Base-by-base conservation (phyloP, 352 stramenopile genomes). In the Hyaloperonospora arabidopsidis region DNA sequence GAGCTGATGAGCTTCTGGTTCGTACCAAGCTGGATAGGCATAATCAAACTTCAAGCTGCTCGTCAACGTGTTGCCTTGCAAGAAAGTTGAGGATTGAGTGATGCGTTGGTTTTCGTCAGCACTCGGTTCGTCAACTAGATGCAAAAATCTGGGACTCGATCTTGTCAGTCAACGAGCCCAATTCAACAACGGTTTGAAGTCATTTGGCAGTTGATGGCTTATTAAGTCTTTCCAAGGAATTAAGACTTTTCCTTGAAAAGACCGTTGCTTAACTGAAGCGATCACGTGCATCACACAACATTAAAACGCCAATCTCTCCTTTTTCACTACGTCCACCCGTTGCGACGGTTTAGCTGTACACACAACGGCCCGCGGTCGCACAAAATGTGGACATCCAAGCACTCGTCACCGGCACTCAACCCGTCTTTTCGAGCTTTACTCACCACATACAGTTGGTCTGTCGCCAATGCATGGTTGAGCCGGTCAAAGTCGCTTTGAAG, bases 1-100 rank as follows among this genome's bases (percentile, higher is more conserved):
- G 60, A 45, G 23, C 60, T 67, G 22, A 72, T 54, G 32, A 63
- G 38, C 57, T 61, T 57, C 29, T 56, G 53, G 15, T 45, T 57
- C 10, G 48, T 28, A 23, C 52, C 46, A 12, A 68, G 32, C 13
- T 50, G 55, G 32, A 48, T n/a, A 17, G 45, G 64, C 64, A 72
- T 67, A 10, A 6, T 52, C 18, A 22, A 17, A 2, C 25, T 46
- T 6, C 45, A 51, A 3, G 40, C 48, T 51, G 1, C 23, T 55
- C 35, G 29, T 35, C 35, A 8, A 45, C 54, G 65, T 65, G 55
- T 17, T 49, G n/a, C 21, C 35, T 53, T n/a, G 39, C 22, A 1
- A 28, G 47, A 38, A 36, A 45, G 46, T 57, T 65, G n/a, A 45
- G 17, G 25, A 32, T 32, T 32, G 25, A 32, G 8, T 32, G 25